Evolutionary conservation across 2,329 filamentous ascomycete genomes (phyloP), one percentile per base, ranked within the genome.

Genomic region (Dryadomyces quercus-mongolicae): DNA sequence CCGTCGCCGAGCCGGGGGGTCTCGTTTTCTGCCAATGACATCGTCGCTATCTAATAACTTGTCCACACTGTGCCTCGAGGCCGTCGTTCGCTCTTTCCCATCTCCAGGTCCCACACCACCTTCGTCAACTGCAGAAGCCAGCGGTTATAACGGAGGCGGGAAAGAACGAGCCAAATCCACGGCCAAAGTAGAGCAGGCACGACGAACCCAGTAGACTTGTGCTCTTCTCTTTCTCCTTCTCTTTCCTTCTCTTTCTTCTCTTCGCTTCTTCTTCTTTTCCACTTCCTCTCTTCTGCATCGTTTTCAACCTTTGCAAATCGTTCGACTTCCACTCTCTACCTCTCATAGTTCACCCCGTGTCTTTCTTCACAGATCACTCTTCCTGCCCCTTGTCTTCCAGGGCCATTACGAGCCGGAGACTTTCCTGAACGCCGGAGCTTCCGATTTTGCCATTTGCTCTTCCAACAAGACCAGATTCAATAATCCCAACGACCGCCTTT

Each of bases 101-200:
- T 51, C 54, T 58, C 54, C 54, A 58, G 51, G 54, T 57, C 51
- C 52, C 50, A 54, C 53, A 43, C 56, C 48, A 54, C 54, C 49
- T 34, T 50, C 42, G 52, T 54, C 52, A 56, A 51, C 49, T 53
- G 53, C 46, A 53, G 40, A 56, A 54, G 51, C 52, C 56, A 49
- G 47, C 52, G 54, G 49, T 49, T 50, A 44, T 47, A 52, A 52
- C 38, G 50, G 54, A 50, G 50, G 54, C 54, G 54, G 54, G 50
- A 55, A 55, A 22, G 42, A 36, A 25, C 21, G 52, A 49, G 20
- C 38, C n/a, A 49, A 49, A 21, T 40, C 36, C 36, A 40, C 36
- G 36, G 36, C 36, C 36, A 38, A 25, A 40, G 15, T 5, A 13
- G 5, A 34, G 40, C 20, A 51, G 36, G 20, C 20, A 25, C 18